These are phyloP conservation scores for Erysimum cheiranthoides DNA, from an alignment of 345 rosid genomes.

Conservation along the genomic window DNA sequence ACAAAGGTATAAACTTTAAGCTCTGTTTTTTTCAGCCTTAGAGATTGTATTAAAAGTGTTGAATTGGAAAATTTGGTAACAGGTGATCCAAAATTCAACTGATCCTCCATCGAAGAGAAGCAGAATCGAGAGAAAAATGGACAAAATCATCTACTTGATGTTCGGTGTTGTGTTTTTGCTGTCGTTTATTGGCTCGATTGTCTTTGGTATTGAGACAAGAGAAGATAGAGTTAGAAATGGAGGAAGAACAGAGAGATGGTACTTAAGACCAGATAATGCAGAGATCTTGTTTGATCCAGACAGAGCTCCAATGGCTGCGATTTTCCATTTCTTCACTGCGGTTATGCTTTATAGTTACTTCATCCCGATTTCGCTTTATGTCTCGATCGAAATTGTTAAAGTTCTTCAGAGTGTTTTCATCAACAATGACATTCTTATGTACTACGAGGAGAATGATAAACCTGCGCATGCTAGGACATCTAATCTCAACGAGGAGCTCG, in stretches of 20 bases:
- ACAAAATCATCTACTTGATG: constrained; percentile 73
- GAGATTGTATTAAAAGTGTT: not conserved
- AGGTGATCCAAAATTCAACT: constrained; percentile 93
- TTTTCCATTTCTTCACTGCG: constrained; percentile 76
- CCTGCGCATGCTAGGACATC: constrained; percentile 96
- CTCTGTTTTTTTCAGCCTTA: not conserved
- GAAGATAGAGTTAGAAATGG: constrained; percentile 55
- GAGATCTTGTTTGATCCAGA: constrained; percentile 71
- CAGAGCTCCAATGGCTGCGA: constrained; percentile 66
- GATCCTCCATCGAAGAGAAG: constrained; percentile 96
- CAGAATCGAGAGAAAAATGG: constrained; percentile 84
- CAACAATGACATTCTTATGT: constrained; percentile 83
- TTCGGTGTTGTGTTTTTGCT: constrained; percentile 68
- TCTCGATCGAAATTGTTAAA: constrained; percentile 91
- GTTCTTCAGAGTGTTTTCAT: constrained; percentile 91
- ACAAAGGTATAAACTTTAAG: constrained; percentile 52
- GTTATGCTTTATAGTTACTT: constrained; percentile 87
- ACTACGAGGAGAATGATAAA: constrained; percentile 81
- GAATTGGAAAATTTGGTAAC: not conserved
- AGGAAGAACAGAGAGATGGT: constrained; percentile 92
- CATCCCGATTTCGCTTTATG: constrained; percentile 93
- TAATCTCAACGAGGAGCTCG: constrained; percentile 98
- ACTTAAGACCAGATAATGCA: constrained; percentile 84
- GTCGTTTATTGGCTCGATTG: constrained; percentile 69
- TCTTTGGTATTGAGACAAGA: constrained; percentile 76